phyloP scores from a whole-genome alignment of 2,329 filamentous ascomycete species.

The Pyrenophora teres region DNA sequence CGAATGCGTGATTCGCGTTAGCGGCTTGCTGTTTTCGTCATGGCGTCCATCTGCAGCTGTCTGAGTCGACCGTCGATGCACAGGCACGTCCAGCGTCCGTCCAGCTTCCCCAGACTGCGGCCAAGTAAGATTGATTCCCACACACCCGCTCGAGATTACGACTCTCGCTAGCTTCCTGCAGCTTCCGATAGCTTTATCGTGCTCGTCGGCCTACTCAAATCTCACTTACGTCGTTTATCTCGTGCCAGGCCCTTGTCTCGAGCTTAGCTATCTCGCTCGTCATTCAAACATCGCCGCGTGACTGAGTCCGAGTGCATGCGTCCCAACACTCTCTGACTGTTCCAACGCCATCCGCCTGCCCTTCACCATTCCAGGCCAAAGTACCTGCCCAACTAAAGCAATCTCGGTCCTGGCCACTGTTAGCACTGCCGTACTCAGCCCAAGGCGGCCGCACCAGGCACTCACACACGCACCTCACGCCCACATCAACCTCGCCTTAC shows the following conservation, averaged over 20 bases:
- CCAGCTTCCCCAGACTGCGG: constrained; percentile 30
- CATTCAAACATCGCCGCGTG: constrained; percentile 43
- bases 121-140: constrained; percentile 21
- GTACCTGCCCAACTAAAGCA: background rate
- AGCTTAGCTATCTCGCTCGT: constrained; percentile 32
- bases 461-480: constrained; percentile 6
- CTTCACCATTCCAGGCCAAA: constrained; percentile 1
- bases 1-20: background rate
- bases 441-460: constrained; percentile 30
- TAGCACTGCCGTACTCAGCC: constrained; percentile 36
- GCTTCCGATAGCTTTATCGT: constrained; percentile 18
- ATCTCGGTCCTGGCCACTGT: constrained; percentile 6
- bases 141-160: constrained; percentile 20
- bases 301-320: constrained; percentile 28
- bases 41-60: background rate
- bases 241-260: constrained; percentile 20
- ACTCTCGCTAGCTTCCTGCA: constrained; percentile 15
- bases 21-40: background rate
- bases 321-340: constrained; percentile 31
- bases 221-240: constrained; percentile 17
- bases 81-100: constrained; percentile 22
- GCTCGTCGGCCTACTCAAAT: constrained; percentile 5
- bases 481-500: constrained; percentile 12
- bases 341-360: constrained; percentile 14
- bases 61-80: background rate